These are phyloP conservation scores for Boletus rubropictus DNA, from an alignment of 768 basidiomycete genomes.

Conservation along the genomic window DNA sequence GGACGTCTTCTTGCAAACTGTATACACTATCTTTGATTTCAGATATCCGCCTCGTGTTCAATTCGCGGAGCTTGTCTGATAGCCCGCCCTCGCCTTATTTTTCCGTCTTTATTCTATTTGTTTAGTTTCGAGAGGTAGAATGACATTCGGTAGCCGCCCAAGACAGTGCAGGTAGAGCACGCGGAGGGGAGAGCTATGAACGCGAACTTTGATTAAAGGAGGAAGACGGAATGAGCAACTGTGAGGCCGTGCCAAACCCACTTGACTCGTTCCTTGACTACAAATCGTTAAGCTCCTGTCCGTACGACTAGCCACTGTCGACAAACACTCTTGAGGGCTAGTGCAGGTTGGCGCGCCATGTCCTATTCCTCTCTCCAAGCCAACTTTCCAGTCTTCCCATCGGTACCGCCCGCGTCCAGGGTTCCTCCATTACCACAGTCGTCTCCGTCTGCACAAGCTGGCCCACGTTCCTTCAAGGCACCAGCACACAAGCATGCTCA, in stretches of 20 bases:
- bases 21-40: conserved; percentile 27
- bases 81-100: not conserved
- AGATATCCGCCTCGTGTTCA: conserved; percentile 27
- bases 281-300: too few species aligned
- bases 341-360: conserved; percentile 13
- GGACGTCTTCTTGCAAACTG: conserved; percentile 23
- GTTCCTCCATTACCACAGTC: conserved; percentile 7
- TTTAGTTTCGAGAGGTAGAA: not conserved
- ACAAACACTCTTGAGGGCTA: too few species aligned
- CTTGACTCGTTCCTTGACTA: too few species aligned
- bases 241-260: too few species aligned
- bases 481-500: conserved; percentile 87
- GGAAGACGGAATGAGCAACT: too few species aligned
- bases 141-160: not conserved
- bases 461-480: conserved; percentile 44
- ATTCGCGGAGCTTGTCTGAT: conserved; percentile 29
- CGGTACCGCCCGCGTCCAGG: conserved; percentile 7
- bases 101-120: too few species aligned
- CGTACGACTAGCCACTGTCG: too few species aligned
- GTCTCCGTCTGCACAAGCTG: conserved; percentile 13
- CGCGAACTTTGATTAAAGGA: too few species aligned
- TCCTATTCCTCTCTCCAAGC: conserved; percentile 28
- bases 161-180: too few species aligned
- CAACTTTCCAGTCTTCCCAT: conserved; percentile 17
- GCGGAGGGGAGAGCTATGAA: too few species aligned